Evolutionary conservation across 306 rosid species (phyloP), one percentile per base, ranked within the genome.

Genomic region (Vigna hirtella): DNA sequence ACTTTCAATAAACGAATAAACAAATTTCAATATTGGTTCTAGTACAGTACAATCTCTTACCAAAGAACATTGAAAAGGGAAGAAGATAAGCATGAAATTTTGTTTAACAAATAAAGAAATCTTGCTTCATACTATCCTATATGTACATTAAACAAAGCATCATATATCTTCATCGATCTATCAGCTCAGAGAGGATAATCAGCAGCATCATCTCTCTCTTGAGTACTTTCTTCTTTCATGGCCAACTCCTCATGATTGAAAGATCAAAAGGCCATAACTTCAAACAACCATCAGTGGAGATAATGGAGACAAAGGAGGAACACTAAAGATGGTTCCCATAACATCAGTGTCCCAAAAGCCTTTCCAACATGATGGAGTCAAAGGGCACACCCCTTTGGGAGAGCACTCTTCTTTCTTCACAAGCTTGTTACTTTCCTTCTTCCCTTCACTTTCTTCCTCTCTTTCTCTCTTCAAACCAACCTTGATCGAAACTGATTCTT

Each of bases 331-430:
- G 18, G 86, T 85, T 51, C 83, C 85, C 34, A 8, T 61, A 11
- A 82, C 84, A 38, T 85, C 88, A 49, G 84, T 42, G 65, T 85
- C 88, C 88, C 88, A 85, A 74, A 85, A 78, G n/a, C 88, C 88
- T 63, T 78, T 85, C 88, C 88, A 85, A 58, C 79, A 85, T 12
- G 88, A 85, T 9, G 88, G 88, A 61, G 88, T 82, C 62, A 85
- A 75, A 48, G 86, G 88, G 34, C 83, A 70, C 32, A 52, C 47
- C 10, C 77, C 65, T 66, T 72, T 82, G 3, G 85, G 22, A 18
- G 67, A 53, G 1, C 43, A 66, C n/a, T 62, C 85, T 59, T 48
- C 83, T 51, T 63, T 78, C 79, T 85, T 82, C 72, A 79, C 63
- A 0, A 48, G 43, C 72, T 85, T 76, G 0, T 15, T 68, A 40